These are phyloP conservation scores for Taphrina flavorubra DNA, from an alignment of 1,139 yeast species.

Conservation along the genomic window DNA sequence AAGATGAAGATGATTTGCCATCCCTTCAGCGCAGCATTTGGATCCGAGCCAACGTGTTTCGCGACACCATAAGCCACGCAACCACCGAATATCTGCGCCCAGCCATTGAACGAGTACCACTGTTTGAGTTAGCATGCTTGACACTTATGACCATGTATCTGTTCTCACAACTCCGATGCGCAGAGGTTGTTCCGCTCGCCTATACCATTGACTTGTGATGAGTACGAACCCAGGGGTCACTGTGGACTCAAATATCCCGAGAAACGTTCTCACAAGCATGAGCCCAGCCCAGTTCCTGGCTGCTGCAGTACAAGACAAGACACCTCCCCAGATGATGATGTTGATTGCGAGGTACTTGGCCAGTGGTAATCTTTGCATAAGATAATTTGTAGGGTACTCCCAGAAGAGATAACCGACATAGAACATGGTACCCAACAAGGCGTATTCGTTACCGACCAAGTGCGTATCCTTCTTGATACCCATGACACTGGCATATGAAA, in stretches of 20 bases:
- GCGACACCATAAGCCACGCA: constrained; percentile 54
- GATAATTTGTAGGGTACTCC: constrained; percentile 61
- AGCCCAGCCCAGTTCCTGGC: constrained; percentile 59
- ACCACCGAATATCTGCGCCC: constrained; percentile 56
- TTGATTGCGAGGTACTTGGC: constrained; percentile 59
- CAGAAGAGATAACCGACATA: constrained; percentile 61
- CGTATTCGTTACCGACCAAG: constrained; percentile 54
- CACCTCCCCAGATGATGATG: constrained; percentile 60
- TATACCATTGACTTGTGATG: constrained; percentile 64
- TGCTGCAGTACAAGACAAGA: constrained; percentile 59
- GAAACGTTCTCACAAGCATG: constrained; percentile 58
- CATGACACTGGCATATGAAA: constrained; percentile 66
- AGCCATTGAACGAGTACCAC: constrained; percentile 55
- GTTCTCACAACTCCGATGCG: constrained; percentile 52
- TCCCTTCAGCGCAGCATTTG: constrained; percentile 42
- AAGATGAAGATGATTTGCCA: constrained; percentile 60
- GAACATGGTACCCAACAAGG: constrained; percentile 65
- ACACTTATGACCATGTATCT: too few species aligned
- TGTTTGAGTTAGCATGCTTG: not conserved
- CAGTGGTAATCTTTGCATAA: constrained; percentile 62
- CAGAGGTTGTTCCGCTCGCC: constrained; percentile 60
- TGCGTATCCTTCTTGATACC: constrained; percentile 57
- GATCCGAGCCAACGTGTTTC: constrained; percentile 54
- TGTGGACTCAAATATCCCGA: constrained; percentile 64
- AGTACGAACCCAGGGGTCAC: constrained; percentile 62